Conservation (phyloP, 2,329 filamentous ascomycete genomes). For the Thelonectria discophora region DNA sequence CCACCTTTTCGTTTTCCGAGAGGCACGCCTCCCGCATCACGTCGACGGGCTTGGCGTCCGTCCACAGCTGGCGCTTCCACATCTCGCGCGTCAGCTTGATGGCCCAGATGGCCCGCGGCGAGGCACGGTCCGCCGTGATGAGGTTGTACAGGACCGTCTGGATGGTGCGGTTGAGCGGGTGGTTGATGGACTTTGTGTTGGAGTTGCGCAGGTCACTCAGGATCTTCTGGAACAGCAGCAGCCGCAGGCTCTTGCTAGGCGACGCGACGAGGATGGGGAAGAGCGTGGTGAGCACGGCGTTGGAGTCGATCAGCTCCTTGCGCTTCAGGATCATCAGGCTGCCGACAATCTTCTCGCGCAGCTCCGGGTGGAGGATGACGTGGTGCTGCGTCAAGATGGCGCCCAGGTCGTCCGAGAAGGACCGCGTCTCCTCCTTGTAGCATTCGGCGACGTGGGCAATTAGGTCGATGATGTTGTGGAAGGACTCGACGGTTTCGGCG, state of each 20-base stretch:
- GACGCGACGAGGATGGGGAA: constrained; percentile 95
- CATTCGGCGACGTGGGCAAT: constrained; percentile 93
- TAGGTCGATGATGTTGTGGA: constrained; percentile 92
- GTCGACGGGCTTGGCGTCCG: constrained; percentile 92
- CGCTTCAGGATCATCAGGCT: constrained; percentile 86
- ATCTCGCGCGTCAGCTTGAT: constrained; percentile 94
- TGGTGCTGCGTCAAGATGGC: constrained; percentile 84
- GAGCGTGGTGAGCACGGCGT: constrained; percentile 84
- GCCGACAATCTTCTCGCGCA: constrained; percentile 93
- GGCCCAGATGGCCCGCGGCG: constrained; percentile 90
- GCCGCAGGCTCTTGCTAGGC: constrained; percentile 86
- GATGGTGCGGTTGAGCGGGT: constrained; percentile 90
- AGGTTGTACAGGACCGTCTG: constrained; percentile 95
- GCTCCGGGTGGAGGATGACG: constrained; percentile 79
- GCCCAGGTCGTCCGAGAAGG: constrained; percentile 83
- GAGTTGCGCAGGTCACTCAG: constrained; percentile 87
- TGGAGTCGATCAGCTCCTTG: constrained; percentile 91
- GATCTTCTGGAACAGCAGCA: constrained; percentile 87
- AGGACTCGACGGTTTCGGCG: constrained; percentile 80
- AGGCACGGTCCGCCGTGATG: constrained; percentile 83
- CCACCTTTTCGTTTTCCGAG: constrained; percentile 91
- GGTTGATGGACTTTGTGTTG: constrained; percentile 88
- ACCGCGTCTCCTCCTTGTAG: constrained; percentile 81
- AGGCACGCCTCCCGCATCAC: constrained; percentile 96
- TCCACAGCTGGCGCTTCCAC: constrained; percentile 97